phyloP scores from a whole-genome alignment of 345 rosid genomes.

The Brassica incana region DNA sequence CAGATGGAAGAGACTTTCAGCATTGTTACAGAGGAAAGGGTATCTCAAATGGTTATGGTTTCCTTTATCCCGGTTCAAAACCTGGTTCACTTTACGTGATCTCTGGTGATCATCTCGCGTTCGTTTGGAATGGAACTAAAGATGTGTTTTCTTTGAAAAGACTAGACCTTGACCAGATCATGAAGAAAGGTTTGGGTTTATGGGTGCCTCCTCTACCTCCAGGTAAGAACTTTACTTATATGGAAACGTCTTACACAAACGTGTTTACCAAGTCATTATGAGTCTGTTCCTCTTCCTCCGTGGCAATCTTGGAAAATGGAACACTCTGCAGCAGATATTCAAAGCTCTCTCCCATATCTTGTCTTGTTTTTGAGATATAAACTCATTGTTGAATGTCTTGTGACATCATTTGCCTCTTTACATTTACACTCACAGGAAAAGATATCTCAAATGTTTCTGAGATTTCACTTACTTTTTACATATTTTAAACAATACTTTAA shows the following conservation, averaged over 20 bases:
- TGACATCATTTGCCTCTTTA: no score
- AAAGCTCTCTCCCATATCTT: no score
- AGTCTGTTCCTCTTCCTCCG: neutral
- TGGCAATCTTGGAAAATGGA: no score
- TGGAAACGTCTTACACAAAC: slow-evolving; percentile 71
- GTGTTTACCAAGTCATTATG: slow-evolving; percentile 40
- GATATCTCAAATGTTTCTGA: neutral
- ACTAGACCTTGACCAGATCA: slow-evolving; percentile 59
- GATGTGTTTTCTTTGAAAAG: slow-evolving; percentile 68
- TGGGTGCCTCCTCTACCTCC: slow-evolving; percentile 59
- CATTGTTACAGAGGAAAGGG: slow-evolving; percentile 63
- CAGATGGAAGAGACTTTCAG: slow-evolving; percentile 48
- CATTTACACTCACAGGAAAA: no score
- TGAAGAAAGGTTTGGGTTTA: slow-evolving; percentile 63
- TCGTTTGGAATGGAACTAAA: slow-evolving; percentile 70
- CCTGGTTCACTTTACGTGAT: slow-evolving; percentile 68
- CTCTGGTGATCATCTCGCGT: slow-evolving; percentile 61
- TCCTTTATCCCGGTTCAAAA: slow-evolving; percentile 74
- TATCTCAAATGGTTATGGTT: slow-evolving; percentile 76
- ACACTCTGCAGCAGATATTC: no score
- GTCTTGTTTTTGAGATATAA: neutral
- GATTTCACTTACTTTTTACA: neutral
- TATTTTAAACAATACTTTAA: neutral
- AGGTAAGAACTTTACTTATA: slow-evolving; percentile 60
- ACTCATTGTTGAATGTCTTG: neutral